Percentiles rank a stretch among this genome's conserved stretches.
phyloP scores from a whole-genome alignment of 805 yeast species.

The Aciculoconidium aculeatum region DNA sequence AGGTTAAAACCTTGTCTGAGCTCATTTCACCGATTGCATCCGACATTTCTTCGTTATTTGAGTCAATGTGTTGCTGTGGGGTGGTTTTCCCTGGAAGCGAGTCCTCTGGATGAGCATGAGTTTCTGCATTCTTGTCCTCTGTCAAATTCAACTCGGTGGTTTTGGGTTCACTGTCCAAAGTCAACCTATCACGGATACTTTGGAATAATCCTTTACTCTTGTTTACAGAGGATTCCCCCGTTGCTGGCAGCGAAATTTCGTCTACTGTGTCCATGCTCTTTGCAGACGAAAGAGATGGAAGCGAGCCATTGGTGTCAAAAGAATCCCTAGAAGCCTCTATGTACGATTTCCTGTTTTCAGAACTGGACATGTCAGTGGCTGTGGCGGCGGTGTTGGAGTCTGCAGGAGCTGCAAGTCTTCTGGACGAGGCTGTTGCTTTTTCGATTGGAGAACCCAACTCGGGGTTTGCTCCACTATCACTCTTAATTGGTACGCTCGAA shows the following conservation, averaged over 20 bases:
- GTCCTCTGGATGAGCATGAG: too few species aligned
- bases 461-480: too few species aligned
- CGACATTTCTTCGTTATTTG: slow-evolving; percentile 6
- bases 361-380: too few species aligned
- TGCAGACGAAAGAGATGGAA: slow-evolving; percentile 12
- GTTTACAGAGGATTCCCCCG: slow-evolving; percentile 1
- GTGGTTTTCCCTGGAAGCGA: too few species aligned
- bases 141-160: slow-evolving; percentile 3
- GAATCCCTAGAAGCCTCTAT: slow-evolving; percentile 2
- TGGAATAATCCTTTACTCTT: slow-evolving; percentile 29
- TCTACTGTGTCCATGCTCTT: slow-evolving; percentile 27
- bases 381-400: too few species aligned
- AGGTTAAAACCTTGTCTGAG: slow-evolving; percentile 13
- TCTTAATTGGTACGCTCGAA: too few species aligned
- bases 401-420: too few species aligned
- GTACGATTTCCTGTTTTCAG: too few species aligned
- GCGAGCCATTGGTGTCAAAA: slow-evolving; percentile 2
- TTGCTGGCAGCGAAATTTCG: slow-evolving; percentile 21
- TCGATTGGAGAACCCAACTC: too few species aligned
- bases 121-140: too few species aligned
- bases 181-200: slow-evolving; percentile 26
- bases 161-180: slow-evolving; percentile 8
- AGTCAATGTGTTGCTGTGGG: too few species aligned
- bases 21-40: slow-evolving; percentile 14
- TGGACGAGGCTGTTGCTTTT: too few species aligned